Conservation (phyloP, 2,329 filamentous ascomycete species). For the Fonsecaea nubica region DNA sequence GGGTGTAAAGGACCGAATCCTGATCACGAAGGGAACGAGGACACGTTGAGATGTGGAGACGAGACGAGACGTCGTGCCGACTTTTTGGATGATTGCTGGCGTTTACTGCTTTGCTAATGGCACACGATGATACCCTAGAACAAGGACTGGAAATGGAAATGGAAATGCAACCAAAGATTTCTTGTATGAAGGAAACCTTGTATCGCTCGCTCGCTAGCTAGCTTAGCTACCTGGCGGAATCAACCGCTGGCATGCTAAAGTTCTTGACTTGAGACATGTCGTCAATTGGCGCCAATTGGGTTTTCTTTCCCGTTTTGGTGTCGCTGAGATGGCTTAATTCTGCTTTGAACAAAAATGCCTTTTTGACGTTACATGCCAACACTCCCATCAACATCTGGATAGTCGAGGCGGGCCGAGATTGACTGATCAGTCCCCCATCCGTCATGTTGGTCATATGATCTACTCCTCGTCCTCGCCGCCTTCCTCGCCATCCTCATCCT, state of each 20-base stretch:
- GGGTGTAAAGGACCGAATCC: slow-evolving; percentile 22
- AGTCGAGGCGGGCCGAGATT: not conserved
- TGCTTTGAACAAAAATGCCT: not conserved
- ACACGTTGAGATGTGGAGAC: not conserved
- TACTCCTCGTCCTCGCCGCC: slow-evolving; percentile 66
- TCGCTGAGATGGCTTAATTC: not conserved
- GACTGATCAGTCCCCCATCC: not conserved
- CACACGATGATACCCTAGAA: not conserved
- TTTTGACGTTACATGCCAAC: not conserved
- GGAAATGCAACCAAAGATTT: not conserved
- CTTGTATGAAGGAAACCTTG: not conserved
- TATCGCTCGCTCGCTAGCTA: not conserved
- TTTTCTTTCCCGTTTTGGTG: not conserved
- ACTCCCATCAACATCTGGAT: not conserved
- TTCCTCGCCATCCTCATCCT: slow-evolving; percentile 47
- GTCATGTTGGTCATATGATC: slow-evolving; percentile 39
- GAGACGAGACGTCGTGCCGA: not conserved
- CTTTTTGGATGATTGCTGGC: not conserved
- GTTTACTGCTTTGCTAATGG: not conserved
- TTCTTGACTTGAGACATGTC: not conserved
- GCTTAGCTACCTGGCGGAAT: not conserved
- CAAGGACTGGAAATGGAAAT: not conserved
- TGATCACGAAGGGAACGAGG: not conserved
- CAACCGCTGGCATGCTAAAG: not conserved
- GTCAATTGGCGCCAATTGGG: too few relatives aligned